Evolutionary conservation across 352 stramenopile genomes (phyloP).

Genomic region (Salisapilia sapeloensis): DNA sequence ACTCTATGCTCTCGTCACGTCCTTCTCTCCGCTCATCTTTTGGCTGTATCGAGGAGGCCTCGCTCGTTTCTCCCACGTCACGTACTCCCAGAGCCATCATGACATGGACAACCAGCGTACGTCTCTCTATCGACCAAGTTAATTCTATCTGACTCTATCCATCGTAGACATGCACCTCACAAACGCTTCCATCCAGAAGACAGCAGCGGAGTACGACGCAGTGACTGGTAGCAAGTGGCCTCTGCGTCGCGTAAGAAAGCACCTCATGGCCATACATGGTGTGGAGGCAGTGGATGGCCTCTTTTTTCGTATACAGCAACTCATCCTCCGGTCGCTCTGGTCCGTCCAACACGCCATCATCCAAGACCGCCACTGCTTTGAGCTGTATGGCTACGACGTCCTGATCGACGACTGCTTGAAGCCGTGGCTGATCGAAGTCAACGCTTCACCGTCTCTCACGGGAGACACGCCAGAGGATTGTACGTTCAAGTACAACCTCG

Average conservation of each 20-base stretch:
- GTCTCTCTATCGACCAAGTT: neutral
- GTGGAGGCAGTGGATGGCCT: constrained; percentile 31
- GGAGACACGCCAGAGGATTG: constrained; percentile 66
- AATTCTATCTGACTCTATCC: constrained; percentile 2
- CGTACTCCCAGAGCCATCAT: constrained; percentile 11
- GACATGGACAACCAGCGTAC: constrained; percentile 18
- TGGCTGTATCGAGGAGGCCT: constrained; percentile 59
- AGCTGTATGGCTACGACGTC: constrained; percentile 84
- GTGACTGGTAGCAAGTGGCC: constrained; percentile 49
- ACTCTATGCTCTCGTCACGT: constrained; percentile 81
- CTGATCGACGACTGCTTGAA: constrained; percentile 71
- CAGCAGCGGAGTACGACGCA: constrained; percentile 55
- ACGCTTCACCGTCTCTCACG: constrained; percentile 43
- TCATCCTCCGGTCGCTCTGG: constrained; percentile 73
- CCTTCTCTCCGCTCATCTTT: constrained; percentile 16
- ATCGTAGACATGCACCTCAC: constrained; percentile 85
- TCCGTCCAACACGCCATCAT: constrained; percentile 79
- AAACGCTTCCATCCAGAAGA: constrained; percentile 86
- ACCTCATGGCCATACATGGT: constrained; percentile 54
- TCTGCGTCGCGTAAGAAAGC: constrained; percentile 34
- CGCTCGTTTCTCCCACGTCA: constrained; percentile 42
- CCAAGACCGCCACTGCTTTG: constrained; percentile 82
- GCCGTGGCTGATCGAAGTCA: constrained; percentile 79
- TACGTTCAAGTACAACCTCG: constrained; percentile 64
- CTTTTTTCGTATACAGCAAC: constrained; percentile 67